Evolutionary conservation across 352 stramenopile genomes (phyloP).

Genomic region (Sclerospora graminicola): DNA sequence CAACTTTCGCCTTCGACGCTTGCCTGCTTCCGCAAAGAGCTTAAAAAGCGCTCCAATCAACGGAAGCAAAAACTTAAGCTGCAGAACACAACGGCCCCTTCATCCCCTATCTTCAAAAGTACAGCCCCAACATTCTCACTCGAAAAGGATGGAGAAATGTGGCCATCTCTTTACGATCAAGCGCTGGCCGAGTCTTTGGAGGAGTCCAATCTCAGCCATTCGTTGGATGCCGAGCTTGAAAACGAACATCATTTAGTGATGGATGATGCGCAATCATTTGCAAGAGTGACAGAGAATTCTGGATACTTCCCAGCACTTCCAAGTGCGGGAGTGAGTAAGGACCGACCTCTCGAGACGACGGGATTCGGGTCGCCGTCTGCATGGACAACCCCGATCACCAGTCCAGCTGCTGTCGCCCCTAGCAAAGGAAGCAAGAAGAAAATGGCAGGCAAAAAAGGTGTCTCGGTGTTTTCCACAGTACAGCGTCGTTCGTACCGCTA

Average conservation of each 20-base stretch:
- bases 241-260: constrained; percentile 5
- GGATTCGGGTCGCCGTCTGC: constrained; percentile 25
- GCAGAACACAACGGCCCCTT: constrained; percentile 12
- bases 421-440: constrained; percentile 48
- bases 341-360: constrained; percentile 2
- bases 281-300: constrained; percentile 56
- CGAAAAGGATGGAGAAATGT: constrained; percentile 36
- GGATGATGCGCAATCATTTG: constrained; percentile 46
- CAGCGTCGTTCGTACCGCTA: constrained; percentile 71
- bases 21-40: constrained; percentile 42
- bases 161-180: constrained; percentile 52
- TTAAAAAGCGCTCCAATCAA: constrained; percentile 72
- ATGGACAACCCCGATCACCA: constrained; percentile 29
- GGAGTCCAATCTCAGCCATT: constrained; percentile 25
- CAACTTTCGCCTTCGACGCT: constrained; percentile 60
- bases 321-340: constrained; percentile 1
- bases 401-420: constrained; percentile 21
- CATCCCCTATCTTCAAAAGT: constrained; percentile 26
- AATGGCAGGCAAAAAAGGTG: constrained; percentile 52
- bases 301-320: constrained; percentile 63
- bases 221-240: constrained; percentile 9
- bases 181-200: constrained; percentile 27
- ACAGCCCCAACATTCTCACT: constrained; percentile 35
- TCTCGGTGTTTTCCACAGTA: constrained; percentile 56
- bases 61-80: constrained; percentile 46